Evolutionary conservation across 1,284 basidiomycete species (phyloP).

Genomic region (Wolfiporia cocos): DNA sequence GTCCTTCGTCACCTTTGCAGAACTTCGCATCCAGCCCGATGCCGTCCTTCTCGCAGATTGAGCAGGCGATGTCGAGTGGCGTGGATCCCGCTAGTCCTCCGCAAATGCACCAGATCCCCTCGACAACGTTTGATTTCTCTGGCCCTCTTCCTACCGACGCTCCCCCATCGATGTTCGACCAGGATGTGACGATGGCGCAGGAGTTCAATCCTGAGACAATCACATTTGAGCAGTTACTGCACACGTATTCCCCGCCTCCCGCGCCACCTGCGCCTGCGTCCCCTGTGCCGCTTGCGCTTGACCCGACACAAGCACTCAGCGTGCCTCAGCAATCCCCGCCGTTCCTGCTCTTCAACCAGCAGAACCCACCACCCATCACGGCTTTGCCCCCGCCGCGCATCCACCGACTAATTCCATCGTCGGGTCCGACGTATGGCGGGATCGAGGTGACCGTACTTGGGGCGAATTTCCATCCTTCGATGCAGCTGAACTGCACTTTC

Average conservation of each 20-base stretch:
- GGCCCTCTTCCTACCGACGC: constrained; percentile 13
- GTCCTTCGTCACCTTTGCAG: constrained; percentile 27
- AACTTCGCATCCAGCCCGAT: constrained; percentile 19
- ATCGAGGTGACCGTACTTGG: constrained; percentile 95
- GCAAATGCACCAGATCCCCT: constrained; percentile 6
- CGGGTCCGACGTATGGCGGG: constrained; percentile 90
- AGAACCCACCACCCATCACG: constrained; percentile 36
- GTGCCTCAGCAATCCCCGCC: constrained; percentile 31
- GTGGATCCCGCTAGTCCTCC: constrained; percentile 8
- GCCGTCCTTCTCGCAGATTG: constrained; percentile 14
- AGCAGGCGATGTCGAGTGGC: constrained; percentile 15
- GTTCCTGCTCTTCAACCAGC: constrained; percentile 55
- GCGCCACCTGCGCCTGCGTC: constrained; percentile 16
- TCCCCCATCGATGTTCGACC: constrained; percentile 13
- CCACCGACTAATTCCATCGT: constrained; percentile 83
- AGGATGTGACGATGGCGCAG: constrained; percentile 21
- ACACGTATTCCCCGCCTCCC: constrained; percentile 8
- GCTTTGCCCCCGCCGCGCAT: constrained; percentile 59
- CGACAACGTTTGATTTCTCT: constrained; percentile 17
- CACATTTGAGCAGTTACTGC: constrained; percentile 14
- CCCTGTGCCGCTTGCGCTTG: constrained; percentile 15
- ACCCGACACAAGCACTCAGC: constrained; percentile 18
- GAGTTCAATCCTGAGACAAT: constrained; percentile 12
- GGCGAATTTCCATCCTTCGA: constrained; percentile 73
- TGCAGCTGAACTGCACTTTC: constrained; percentile 78